Base-by-base conservation (phyloP, 2,329 filamentous ascomycete genomes). In the Pyrenochaeta sp. region DNA sequence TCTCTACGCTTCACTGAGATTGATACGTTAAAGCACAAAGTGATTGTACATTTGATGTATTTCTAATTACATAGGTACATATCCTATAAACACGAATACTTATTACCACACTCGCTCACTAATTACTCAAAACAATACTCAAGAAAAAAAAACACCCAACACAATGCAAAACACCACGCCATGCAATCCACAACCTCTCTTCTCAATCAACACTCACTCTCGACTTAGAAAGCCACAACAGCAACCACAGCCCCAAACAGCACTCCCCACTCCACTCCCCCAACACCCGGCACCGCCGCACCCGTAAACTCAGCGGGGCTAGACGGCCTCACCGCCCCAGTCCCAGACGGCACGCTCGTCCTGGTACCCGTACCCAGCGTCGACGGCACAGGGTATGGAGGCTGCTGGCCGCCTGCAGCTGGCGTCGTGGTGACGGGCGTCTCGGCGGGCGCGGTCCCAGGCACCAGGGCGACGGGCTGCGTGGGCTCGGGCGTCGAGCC, bases 381-480 rank as follows among this genome's bases (percentile, higher is more conserved):
- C 6, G 60, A 55, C 13, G 57, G 50, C 30, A 60, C 48, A 7
- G 65, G 60, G 48, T 64, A 61, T 5, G 65, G 64, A 11, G 27
- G 15, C n/a, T 19, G 13, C 19, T 15, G 30, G 13, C 35, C 38
- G 19, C 35, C 39, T 3, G 46, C 46, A 13, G 31, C 42, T n/a
- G 44, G 40, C 9, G 52, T 55, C 14, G 49, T 44, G 23, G 58
- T 37, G 20, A 68, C 69, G 14, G 67, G 58, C 10, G 61, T 62
- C 7, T 67, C 48, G 15, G 67, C 44, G 21, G 68, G 68, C 4
- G 50, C 53, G 36, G 61, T 63, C 26, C 65, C 69, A 15, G 66
- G 65, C 4, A 67, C 63, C 14, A 75, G 67, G 19, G 61, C 67
- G 13, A 74, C 65, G 28, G 62, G 60, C 37, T 61, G 64, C 15